Base-by-base conservation (phyloP, 2,329 filamentous ascomycete species). In the Westerdykella ornata region DNA sequence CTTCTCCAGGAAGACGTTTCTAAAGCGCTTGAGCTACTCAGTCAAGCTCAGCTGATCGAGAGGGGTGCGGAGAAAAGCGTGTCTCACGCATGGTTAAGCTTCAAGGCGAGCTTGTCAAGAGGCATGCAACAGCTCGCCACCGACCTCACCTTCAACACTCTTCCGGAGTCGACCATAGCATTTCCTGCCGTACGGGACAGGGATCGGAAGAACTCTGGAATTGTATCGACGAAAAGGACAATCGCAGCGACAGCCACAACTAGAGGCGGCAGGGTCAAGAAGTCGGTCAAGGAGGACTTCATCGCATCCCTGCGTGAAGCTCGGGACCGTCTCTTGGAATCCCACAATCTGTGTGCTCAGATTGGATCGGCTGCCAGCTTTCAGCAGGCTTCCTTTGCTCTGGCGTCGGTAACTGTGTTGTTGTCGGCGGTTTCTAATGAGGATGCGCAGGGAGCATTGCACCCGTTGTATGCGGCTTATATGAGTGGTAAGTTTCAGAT, bases 141-240 rank as follows among this genome's bases (percentile, higher is more conserved):
- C 4, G 86, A 95, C 63, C 82, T 89, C 2, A 84, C 92, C 3
- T 94, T 90, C 63, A 94, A 87, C 14, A 85, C 90, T 8, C 76
- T 97, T 13, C 86, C 90, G 35, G 92, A 98, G 56, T 96, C 92
- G 0, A 95, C 88, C 0, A 81, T 96, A 18, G 94, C 88, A 0
- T 84, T 90, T 45, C 88, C 89, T 1, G 81, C 86, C 0, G 72
- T 90, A 16, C 55, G 54, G 15, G 41, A 49, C 16, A 53, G 53
- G 3, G 59, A 63, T 3, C 45, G 52, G 13, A 58, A 50, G 36
- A 43, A 49, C 11, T 62, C 59, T 3, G 58, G 63, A 30, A 51
- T 44, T 2, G 18, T 37, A 3, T 22, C 37, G 19, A 14, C 41
- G 2, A 59, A 60, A 20, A 51, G 49, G 31, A 36, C 42, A 19